Evolutionary conservation across 2,329 filamentous ascomycete genomes (phyloP).

Genomic region (Aspergillus phoenicis): DNA sequence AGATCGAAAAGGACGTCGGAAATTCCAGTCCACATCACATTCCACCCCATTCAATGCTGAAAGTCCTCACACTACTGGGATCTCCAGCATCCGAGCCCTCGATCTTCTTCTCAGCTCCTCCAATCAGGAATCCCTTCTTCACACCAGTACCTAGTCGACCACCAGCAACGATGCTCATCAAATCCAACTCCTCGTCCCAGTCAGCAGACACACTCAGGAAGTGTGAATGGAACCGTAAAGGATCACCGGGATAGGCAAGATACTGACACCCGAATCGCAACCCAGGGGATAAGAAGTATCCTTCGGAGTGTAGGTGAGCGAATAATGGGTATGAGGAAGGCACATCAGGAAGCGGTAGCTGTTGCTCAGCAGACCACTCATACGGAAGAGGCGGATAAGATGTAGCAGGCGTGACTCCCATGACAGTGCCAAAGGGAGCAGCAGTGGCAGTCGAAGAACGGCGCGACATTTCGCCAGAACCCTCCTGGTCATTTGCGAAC

Average conservation of each 20-base stretch:
- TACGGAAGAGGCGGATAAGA: conserved; percentile 50
- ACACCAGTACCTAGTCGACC: conserved; percentile 89
- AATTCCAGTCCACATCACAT: conserved; percentile 64
- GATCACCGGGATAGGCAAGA: conserved; percentile 92
- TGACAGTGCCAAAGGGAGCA: conserved; percentile 21
- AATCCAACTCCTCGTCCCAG: conserved; percentile 85
- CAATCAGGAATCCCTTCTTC: conserved; percentile 92
- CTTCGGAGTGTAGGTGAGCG: conserved; percentile 73
- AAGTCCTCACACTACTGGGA: conserved; percentile 61
- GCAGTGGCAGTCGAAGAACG: conserved; percentile 18
- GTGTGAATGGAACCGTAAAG: conserved; percentile 91
- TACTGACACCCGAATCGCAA: conserved; percentile 93
- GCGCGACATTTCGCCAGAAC: conserved; percentile 17
- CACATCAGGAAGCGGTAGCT: conserved; percentile 38
- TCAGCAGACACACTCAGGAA: conserved; percentile 80
- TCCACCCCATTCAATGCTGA: conserved; percentile 90
- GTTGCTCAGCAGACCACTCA: conserved; percentile 28
- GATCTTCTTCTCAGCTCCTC: conserved; percentile 59
- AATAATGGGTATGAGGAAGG: conserved; percentile 71
- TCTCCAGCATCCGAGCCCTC: conserved; percentile 39
- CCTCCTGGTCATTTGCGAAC: conserved; percentile 24
- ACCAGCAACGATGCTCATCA: conserved; percentile 83
- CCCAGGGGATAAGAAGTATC: conserved; percentile 88
- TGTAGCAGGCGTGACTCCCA: conserved; percentile 54
- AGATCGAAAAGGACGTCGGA: background rate